Base-by-base conservation (phyloP, 768 basidiomycete genomes). In the Xanthoconium stramineum region DNA sequence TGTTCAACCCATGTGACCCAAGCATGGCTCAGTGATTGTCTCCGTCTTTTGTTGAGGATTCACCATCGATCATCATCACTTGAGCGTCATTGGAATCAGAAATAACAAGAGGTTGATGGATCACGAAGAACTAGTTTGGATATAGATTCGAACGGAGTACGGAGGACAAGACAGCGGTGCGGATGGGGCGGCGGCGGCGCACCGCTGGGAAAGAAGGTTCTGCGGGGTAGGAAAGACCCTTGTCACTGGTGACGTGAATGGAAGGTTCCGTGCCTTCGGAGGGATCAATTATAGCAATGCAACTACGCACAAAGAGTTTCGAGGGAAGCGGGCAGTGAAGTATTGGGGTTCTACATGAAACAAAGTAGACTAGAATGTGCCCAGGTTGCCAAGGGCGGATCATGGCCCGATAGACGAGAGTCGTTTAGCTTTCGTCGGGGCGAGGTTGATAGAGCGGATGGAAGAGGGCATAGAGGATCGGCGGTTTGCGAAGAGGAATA, bases 31-130 rank as follows among this genome's bases (percentile, higher is more conserved):
- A 28, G 20, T 44, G 50, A 52, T 56, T 19, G 33, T 20, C 19
- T 5, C 5, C 20, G 14, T 30, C 20, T 14, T 35, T 42, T 36
- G 29, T 9, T 8, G 5, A 28, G 19, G 58, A 56, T 53, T 42
- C 44, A 8, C 55, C 47, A 55, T 40, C 52, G 50, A 64, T 61
- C 45, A 53, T 42, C 54, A 61, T 57, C 36, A 49, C 9, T n/a
- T 46, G 44, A 40, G 24, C 24, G 46, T 52, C 50, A 17, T 40
- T 38, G 12, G 19, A 33, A 52, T 47, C 29, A 52, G 50, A 48
- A 24, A 24, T 39, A 47, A 6, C 37, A 47, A 9, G 24, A n/a
- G 11, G 32, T 5, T 24, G 45, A 47, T 36, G 44, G 24, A 29
- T 13, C 35, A 33, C 37, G 38, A n/a, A 30, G 29, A 37, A 38